Conservation (phyloP, 169 alveolate species). For the Plasmodium berghei region DNA sequence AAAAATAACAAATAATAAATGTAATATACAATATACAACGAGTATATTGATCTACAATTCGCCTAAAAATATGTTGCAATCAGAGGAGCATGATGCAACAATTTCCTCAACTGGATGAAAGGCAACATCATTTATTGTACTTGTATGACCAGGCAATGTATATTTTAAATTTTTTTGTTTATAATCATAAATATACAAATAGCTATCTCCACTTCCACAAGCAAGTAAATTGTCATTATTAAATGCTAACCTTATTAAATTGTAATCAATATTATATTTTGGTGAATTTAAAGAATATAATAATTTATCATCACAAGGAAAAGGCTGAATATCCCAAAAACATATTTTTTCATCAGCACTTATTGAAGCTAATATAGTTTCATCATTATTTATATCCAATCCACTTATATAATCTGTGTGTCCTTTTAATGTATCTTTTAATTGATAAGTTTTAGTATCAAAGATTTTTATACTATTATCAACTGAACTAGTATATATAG, state of each 20-base stretch:
- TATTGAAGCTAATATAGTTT: slow-evolving; percentile 83
- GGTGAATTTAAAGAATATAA: slow-evolving; percentile 15
- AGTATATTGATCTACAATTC: slow-evolving; percentile 62
- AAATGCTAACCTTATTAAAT: slow-evolving; percentile 85
- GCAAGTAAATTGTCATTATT: slow-evolving; percentile 79
- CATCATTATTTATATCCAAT: slow-evolving; percentile 83
- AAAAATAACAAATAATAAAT: too few species aligned
- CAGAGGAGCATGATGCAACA: slow-evolving; percentile 87
- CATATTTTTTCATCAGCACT: slow-evolving; percentile 86
- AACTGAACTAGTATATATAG: slow-evolving; percentile 84
- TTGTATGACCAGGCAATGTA: slow-evolving; percentile 88
- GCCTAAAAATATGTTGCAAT: slow-evolving; percentile 85
- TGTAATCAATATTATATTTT: slow-evolving; percentile 87
- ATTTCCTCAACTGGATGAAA: slow-evolving; percentile 88
- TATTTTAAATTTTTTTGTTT: slow-evolving; percentile 81
- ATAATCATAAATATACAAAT: slow-evolving; percentile 84
- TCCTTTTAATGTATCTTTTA: slow-evolving; percentile 80
- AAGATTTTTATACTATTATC: slow-evolving; percentile 86
- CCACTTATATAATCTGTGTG: slow-evolving; percentile 87
- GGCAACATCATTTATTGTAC: slow-evolving; percentile 88
- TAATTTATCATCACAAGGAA: slow-evolving; percentile 34
- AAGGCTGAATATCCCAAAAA: slow-evolving; percentile 90
- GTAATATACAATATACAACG: too few species aligned
- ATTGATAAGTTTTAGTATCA: slow-evolving; percentile 78
- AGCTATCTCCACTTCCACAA: slow-evolving; percentile 88